Evolutionary conservation across 345 rosid genomes (phyloP).

Genomic region (Brassica carinata): DNA sequence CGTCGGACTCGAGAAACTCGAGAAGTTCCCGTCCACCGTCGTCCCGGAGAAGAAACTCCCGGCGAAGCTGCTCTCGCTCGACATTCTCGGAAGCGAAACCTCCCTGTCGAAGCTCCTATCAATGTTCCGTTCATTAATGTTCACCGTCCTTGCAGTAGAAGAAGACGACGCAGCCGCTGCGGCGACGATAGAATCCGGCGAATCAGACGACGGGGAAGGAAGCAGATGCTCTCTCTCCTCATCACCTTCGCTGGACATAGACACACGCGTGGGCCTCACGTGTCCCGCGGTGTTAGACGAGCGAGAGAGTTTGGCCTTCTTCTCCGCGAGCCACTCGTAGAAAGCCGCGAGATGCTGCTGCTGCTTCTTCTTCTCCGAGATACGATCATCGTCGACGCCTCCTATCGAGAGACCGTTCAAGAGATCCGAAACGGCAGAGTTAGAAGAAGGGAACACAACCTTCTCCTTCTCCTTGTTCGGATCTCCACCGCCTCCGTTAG

Average conservation of each 20-base stretch:
- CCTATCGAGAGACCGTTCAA: constrained; percentile 53
- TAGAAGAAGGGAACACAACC: constrained; percentile 5
- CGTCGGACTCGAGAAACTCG: constrained; percentile 32
- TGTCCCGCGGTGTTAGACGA: constrained; percentile 11
- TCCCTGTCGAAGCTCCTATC: constrained; percentile 62
- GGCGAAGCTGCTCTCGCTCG: constrained; percentile 81
- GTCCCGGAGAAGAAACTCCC: constrained; percentile 88
- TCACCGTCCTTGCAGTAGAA: constrained; percentile 32
- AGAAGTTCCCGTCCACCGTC: constrained; percentile 61
- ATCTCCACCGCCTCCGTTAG: constrained; percentile 6
- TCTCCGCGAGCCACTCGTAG: constrained; percentile 66
- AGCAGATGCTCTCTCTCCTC: constrained; percentile 53
- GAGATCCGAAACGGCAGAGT: constrained; percentile 55
- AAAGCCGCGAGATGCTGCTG: constrained; percentile 71
- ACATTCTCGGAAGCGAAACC: constrained; percentile 70
- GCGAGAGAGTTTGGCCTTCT: constrained; percentile 46
- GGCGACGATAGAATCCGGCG: constrained; percentile 16
- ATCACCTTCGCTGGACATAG: constrained; percentile 37
- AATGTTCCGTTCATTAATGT: constrained; percentile 43
- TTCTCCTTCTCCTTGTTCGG: constrained; percentile 23
- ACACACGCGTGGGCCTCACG: constrained; percentile 46
- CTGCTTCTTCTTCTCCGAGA: constrained; percentile 52
- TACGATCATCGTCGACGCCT: constrained; percentile 47
- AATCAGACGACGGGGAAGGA: constrained; percentile 29
- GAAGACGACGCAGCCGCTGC: constrained; percentile 29